Evolutionary conservation across 2,329 filamentous ascomycete species (phyloP).

Genomic region (Xylariomycetidae sp.): DNA sequence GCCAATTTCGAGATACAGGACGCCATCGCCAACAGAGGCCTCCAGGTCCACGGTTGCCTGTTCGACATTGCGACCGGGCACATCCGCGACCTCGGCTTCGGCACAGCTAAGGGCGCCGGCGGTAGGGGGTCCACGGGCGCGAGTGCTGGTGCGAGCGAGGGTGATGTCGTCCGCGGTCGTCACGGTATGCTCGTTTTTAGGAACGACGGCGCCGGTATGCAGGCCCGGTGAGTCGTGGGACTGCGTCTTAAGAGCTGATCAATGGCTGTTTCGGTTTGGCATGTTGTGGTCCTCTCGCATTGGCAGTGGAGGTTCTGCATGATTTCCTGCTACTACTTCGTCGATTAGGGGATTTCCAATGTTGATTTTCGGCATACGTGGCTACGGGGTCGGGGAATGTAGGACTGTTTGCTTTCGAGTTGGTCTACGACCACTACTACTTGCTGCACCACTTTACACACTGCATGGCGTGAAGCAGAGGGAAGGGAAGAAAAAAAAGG

Average conservation of each 20-base stretch:
- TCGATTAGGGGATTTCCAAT: no score
- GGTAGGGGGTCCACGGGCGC: conserved; percentile 12
- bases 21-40: conserved; percentile 63
- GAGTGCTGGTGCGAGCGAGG: conserved; percentile 9
- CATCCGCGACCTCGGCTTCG: conserved; percentile 44
- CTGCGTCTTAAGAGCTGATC: no score
- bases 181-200: conserved; percentile 49
- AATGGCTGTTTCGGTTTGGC: no score
- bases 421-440: background rate
- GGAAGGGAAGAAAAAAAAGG: background rate
- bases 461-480: background rate
- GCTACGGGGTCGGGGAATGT: no score
- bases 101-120: conserved; percentile 25
- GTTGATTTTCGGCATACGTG: no score
- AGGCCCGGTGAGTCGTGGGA: conserved; percentile 19
- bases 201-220: conserved; percentile 27
- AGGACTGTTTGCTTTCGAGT: no score
- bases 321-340: no score
- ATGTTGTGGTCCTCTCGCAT: no score
- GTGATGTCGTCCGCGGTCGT: conserved; percentile 40
- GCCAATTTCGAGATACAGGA: conserved; percentile 66
- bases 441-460: background rate
- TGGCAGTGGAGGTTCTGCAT: no score
- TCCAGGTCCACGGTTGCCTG: conserved; percentile 73
- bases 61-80: conserved; percentile 57